A percentile compares a stretch with the other conserved stretches of the same genome.
phyloP scores from a whole-genome alignment of 2,329 filamentous ascomycete genomes.

The Fusarium mundagurra region DNA sequence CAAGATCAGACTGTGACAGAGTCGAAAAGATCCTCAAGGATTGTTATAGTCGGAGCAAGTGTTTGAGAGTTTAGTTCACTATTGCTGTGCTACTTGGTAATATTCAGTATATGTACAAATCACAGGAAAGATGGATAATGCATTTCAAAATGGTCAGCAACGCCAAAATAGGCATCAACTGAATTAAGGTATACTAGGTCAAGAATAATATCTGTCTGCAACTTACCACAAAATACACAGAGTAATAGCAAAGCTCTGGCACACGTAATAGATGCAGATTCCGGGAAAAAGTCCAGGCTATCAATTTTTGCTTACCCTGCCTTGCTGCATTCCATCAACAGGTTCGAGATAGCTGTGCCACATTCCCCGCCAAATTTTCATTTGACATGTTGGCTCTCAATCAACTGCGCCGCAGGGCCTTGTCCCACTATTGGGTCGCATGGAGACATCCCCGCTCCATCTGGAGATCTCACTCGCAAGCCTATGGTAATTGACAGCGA shows the following conservation, averaged over 20 bases:
- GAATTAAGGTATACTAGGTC: not conserved
- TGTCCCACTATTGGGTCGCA: not conserved
- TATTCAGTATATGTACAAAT: no score
- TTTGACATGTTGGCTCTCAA: not conserved
- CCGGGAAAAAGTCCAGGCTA: accelerated
- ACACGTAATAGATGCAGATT: accelerated
- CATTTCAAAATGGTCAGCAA: no score
- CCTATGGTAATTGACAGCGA: not conserved
- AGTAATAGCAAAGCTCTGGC: not conserved
- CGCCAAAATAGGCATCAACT: not conserved
- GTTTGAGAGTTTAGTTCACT: no score
- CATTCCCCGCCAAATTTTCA: not conserved
- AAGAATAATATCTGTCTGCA: not conserved
- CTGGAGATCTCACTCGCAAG: not conserved
- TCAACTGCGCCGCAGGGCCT: not conserved
- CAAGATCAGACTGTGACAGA: no score
- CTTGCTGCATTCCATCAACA: not conserved
- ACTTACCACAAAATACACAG: not conserved
- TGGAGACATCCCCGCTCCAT: not conserved
- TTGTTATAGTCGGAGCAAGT: no score
- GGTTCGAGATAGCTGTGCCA: not conserved
- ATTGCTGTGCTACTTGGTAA: no score
- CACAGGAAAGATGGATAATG: no score
- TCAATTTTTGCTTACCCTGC: not conserved
- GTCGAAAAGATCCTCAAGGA: no score